These are phyloP conservation scores for Suillus clintonianus DNA, from an alignment of 768 basidiomycete species.

Conservation along the genomic window DNA sequence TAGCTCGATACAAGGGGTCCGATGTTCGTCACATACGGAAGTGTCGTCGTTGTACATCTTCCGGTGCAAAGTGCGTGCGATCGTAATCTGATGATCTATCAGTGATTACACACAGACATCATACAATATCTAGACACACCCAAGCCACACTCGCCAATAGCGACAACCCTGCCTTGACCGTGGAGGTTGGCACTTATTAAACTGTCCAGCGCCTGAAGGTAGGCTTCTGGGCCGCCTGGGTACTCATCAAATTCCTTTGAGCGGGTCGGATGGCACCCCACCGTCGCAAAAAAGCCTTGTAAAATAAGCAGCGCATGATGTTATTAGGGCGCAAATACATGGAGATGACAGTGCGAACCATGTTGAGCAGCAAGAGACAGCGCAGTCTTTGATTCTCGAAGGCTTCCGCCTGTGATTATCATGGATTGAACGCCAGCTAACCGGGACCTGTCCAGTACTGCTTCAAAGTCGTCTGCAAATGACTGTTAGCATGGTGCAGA, in stretches of 20 bases:
- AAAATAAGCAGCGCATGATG: slow-evolving; percentile 1
- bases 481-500: not conserved
- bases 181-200: slow-evolving; percentile 51
- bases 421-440: slow-evolving; percentile 66
- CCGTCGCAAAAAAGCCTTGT: slow-evolving; percentile 67
- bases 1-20: not conserved
- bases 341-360: slow-evolving; percentile 37
- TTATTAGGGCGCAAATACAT: not conserved
- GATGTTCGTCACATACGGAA: slow-evolving; percentile 51
- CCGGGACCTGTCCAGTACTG: slow-evolving; percentile 56
- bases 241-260: slow-evolving; percentile 65
- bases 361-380: slow-evolving; percentile 60
- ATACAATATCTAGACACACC: slow-evolving; percentile 39
- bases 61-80: slow-evolving; percentile 62
- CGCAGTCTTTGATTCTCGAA: slow-evolving; percentile 62
- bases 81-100: slow-evolving; percentile 62
- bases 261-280: slow-evolving; percentile 81
- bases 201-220: slow-evolving; percentile 58
- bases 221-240: slow-evolving; percentile 57
- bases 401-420: slow-evolving; percentile 76
- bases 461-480: slow-evolving; percentile 59
- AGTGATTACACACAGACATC: not conserved
- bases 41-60: slow-evolving; percentile 59
- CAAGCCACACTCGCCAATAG: slow-evolving; percentile 80
- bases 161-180: slow-evolving; percentile 62